Evolutionary conservation across 2,329 filamentous ascomycete species (phyloP).

Genomic region (Cladobotryum protrusum): DNA sequence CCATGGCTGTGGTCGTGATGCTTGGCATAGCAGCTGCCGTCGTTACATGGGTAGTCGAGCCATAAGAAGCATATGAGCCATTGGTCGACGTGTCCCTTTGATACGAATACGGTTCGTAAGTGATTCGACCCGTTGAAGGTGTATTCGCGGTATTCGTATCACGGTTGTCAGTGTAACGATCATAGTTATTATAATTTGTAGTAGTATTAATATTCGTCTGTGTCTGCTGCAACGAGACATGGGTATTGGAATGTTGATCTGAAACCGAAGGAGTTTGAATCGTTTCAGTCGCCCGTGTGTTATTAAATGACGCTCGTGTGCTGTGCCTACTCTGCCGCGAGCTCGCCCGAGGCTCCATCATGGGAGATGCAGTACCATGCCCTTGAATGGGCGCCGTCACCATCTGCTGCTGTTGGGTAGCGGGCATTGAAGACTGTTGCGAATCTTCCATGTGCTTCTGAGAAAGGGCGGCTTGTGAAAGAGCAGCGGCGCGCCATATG

Average conservation of each 20-base stretch:
- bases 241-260: constrained; percentile 1
- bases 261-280: constrained; percentile 8
- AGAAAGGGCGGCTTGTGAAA: constrained; percentile 13
- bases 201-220: neutral
- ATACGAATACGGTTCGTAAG: constrained; percentile 30
- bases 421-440: constrained; percentile 21
- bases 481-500: constrained; percentile 2
- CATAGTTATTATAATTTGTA: constrained; percentile 17
- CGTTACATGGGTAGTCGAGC: constrained; percentile 24
- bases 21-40: constrained; percentile 3
- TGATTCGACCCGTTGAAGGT: constrained; percentile 14
- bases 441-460: constrained; percentile 19
- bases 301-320: constrained; percentile 23
- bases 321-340: constrained; percentile 30
- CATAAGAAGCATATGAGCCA: constrained; percentile 15
- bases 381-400: constrained; percentile 20
- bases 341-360: constrained; percentile 21
- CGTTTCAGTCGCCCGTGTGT: constrained; percentile 11
- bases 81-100: constrained; percentile 14
- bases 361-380: constrained; percentile 27
- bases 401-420: constrained; percentile 3
- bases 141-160: neutral
- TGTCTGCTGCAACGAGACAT: neutral
- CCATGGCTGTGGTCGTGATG: neutral
- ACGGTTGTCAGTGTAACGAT: constrained; percentile 13